A percentile compares a stretch with the other conserved stretches of the same genome.
phyloP scores from a whole-genome alignment of 2,329 filamentous ascomycete species.

The Scopulariopsis brevicaulis region DNA sequence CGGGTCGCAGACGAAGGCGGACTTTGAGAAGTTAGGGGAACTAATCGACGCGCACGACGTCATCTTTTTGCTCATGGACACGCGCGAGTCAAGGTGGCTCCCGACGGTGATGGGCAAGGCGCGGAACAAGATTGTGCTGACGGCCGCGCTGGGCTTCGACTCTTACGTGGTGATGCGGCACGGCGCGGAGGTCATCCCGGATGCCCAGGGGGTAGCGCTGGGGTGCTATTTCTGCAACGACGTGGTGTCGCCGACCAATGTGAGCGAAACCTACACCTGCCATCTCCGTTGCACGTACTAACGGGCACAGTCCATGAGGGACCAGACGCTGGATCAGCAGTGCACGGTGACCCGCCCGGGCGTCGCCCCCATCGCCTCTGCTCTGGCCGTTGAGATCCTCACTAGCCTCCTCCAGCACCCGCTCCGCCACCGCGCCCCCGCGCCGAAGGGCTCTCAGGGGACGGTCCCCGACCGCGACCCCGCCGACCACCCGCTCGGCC shows the following conservation, averaged over 20 bases:
- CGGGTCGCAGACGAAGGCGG: constrained; percentile 46
- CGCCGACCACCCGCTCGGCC: constrained; percentile 48
- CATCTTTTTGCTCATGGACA: constrained; percentile 96
- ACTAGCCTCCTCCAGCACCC: constrained; percentile 84
- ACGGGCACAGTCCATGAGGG: constrained; percentile 67
- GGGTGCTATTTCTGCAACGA: constrained; percentile 99
- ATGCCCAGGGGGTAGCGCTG: constrained; percentile 49
- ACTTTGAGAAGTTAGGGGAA: constrained; percentile 64
- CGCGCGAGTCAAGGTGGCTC: constrained; percentile 86
- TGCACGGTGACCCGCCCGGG: constrained; percentile 95
- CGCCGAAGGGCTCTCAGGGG: constrained; percentile 32
- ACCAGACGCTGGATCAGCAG: constrained; percentile 92
- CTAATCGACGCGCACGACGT: constrained; percentile 80
- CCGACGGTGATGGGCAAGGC: constrained; percentile 95
- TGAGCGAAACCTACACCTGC: constrained; percentile 35
- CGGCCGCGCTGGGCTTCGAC: constrained; percentile 91
- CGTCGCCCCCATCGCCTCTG: constrained; percentile 83
- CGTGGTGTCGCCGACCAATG: constrained; percentile 86
- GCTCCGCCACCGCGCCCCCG: constrained; percentile 46
- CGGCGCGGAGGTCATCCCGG: constrained; percentile 43
- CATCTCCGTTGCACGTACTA: constrained; percentile 6
- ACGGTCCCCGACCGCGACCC: constrained; percentile 41
- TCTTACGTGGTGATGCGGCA: constrained; percentile 97
- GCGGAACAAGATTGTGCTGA: constrained; percentile 88
- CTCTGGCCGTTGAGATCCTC: constrained; percentile 79